A percentile compares a stretch with the other conserved stretches of the same genome.
Evolutionary conservation across 1,284 basidiomycete genomes (phyloP).

Genomic region (Puccinia hordei): DNA sequence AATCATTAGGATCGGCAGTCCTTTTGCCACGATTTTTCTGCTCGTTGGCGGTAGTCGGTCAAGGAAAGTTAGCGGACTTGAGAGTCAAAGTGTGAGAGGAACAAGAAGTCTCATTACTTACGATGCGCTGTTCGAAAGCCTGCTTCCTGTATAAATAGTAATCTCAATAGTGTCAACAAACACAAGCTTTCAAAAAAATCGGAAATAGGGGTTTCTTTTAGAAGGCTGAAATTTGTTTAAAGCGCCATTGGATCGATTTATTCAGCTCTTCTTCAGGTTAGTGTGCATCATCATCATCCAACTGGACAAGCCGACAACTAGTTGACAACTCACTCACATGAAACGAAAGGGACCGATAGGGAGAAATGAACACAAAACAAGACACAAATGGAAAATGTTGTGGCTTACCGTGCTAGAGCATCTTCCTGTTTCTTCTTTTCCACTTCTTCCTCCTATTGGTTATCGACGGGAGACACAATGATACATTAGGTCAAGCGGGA

Average conservation of each 20-base stretch:
- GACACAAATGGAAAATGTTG: background rate
- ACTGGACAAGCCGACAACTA: conserved; percentile 8
- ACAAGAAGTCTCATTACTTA: background rate
- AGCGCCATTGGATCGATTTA: background rate
- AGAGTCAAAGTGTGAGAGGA: background rate
- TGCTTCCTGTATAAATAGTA: conserved; percentile 36
- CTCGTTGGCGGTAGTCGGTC: background rate
- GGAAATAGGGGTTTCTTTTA: background rate
- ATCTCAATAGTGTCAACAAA: conserved; percentile 28
- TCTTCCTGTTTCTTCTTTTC: conserved; percentile 50
- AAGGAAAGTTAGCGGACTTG: background rate
- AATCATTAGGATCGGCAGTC: conserved; percentile 28
- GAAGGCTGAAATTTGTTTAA: background rate
- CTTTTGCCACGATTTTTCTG: conserved; percentile 49
- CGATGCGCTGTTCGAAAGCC: conserved; percentile 45
- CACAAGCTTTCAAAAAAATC: conserved; percentile 3
- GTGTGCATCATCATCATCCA: background rate
- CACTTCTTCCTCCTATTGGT: conserved; percentile 45
- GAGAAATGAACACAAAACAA: background rate
- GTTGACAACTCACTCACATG: background rate
- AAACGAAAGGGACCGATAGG: background rate
- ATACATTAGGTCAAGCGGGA: background rate
- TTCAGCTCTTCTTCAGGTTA: background rate
- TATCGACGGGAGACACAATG: background rate
- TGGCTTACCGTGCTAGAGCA: conserved; percentile 40